phyloP scores from a whole-genome alignment of 139 green algal genomes.

The Cymbomonas tetramitiformis region DNA sequence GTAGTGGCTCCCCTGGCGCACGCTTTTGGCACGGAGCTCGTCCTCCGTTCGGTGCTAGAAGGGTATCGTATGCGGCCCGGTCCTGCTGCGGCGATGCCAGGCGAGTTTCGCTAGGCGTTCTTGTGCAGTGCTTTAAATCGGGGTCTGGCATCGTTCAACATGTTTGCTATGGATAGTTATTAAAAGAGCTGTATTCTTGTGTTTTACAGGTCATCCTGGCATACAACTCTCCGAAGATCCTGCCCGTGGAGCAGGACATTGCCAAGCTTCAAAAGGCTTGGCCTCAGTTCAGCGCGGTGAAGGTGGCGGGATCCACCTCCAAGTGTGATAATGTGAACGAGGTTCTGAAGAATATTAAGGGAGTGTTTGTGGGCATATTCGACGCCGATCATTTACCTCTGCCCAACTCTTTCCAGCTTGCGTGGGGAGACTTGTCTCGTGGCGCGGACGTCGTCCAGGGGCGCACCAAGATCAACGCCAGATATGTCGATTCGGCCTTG shows the following conservation, averaged over 20 bases:
- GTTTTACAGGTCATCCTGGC: slow-evolving; percentile 24
- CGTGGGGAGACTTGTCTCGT: slow-evolving; percentile 14
- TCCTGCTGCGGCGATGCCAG: no score
- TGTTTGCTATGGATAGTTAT: no score
- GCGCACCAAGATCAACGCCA: slow-evolving; percentile 1
- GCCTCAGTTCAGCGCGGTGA: background rate
- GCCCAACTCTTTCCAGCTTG: slow-evolving; percentile 20
- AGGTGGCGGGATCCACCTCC: slow-evolving; percentile 10
- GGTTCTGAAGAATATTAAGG: slow-evolving; percentile 9
- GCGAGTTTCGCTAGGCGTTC: no score
- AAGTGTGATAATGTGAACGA: slow-evolving; percentile 28
- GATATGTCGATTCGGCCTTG: background rate
- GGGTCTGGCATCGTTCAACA: no score
- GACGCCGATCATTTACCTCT: slow-evolving; percentile 17
- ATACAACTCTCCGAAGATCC: slow-evolving; percentile 26
- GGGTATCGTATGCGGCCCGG: no score
- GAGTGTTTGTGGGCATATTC: slow-evolving; percentile 23
- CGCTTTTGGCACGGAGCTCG: no score
- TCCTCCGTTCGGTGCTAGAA: no score
- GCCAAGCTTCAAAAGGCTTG: background rate
- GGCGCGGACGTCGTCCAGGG: slow-evolving; percentile 26
- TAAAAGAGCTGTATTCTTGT: no score
- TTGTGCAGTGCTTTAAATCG: no score
- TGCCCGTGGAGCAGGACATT: slow-evolving; percentile 20
- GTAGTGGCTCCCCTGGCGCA: no score